phyloP scores from a whole-genome alignment of 805 yeast genomes.

The Starmera pachycereana region DNA sequence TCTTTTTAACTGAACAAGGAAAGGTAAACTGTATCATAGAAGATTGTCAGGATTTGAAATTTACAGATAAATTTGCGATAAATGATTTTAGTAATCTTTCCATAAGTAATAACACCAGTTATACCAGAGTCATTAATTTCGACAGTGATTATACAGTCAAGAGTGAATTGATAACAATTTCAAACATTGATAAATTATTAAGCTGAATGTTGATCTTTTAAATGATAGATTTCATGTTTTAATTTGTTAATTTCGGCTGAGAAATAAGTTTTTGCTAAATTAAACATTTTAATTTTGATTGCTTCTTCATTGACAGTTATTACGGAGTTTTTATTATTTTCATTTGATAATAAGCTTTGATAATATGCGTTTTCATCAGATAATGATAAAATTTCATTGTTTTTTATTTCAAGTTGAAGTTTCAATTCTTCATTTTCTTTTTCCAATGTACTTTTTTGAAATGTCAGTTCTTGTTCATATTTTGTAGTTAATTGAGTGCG shows the following conservation, averaged over 20 bases:
- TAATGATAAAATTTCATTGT: constrained; percentile 1
- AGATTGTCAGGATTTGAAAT: constrained; percentile 5
- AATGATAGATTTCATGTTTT: not conserved
- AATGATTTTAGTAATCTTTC: constrained; percentile 16
- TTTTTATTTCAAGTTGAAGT: not conserved
- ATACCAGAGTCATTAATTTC: not conserved
- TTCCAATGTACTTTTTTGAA: not conserved
- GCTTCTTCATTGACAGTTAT: constrained; percentile 1
- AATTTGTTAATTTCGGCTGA: constrained; percentile 3
- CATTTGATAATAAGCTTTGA: not conserved
- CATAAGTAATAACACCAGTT: constrained; percentile 1
- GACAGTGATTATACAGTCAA: not conserved
- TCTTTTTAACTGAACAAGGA: constrained; percentile 6
- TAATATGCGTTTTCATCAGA: constrained; percentile 1
- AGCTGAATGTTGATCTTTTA: not conserved
- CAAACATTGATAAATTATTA: not conserved
- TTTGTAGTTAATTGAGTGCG: not conserved
- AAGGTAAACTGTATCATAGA: constrained; percentile 9
- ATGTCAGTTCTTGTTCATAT: not conserved
- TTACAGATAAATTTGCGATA: constrained; percentile 6
- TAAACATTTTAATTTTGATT: constrained; percentile 3
- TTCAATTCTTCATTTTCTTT: not conserved
- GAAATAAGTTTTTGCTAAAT: constrained; percentile 2
- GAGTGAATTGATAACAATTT: not conserved
- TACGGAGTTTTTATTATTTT: constrained; percentile 4